Evolutionary conservation across 2,329 filamentous ascomycete species (phyloP), one percentile per base, ranked within the genome.

Genomic region (Apiospora arundinis): DNA sequence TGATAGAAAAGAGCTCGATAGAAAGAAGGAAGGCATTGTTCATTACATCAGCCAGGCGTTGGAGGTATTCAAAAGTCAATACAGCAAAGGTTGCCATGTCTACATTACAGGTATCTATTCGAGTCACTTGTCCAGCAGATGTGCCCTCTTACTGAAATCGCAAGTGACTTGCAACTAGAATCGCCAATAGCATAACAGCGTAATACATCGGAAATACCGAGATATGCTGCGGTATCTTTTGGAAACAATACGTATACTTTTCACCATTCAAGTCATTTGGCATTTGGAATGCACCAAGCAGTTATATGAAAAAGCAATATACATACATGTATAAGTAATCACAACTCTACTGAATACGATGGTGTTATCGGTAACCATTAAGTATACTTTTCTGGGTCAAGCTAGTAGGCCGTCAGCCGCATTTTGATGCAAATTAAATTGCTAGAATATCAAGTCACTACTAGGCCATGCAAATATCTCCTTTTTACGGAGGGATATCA

Each of bases 31-130:
- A 28, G 66, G 44, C 66, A 48, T 48, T n/a, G 25, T 32, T 32
- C 32, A 48, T 49, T 71, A 56, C 70, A 71, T 71, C 32, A 66
- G 67, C 70, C 65, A 45, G 70, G 70, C 70, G 70, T 71, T 71
- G 67, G 32, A 63, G 56, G 56, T 40, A 63, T 40, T 63, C 21
- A 68, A 67, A 65, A 23, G 37, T 37, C 40, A 45, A 23, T 28
- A 21, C 65, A 28, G 40, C 32, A 40, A 40, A 21, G 32, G 18
- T n/a, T 21, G 11, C 8, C 18, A 63, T 2, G 21, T 40, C 21
- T 18, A 37, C 28, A 40, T 63, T 40, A 21, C 32, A 63, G 8
- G 21, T 63, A 11, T 16, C 25, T 1, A 18, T n/a, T n/a, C 9
- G 3, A 21, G 11, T 23, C 56, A 63, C 18, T n/a, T 48, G 45